Evolutionary conservation across 139 green algal species (phyloP), one percentile per base, ranked within the genome.

Genomic region (Axilococcus clingmanii): DNA sequence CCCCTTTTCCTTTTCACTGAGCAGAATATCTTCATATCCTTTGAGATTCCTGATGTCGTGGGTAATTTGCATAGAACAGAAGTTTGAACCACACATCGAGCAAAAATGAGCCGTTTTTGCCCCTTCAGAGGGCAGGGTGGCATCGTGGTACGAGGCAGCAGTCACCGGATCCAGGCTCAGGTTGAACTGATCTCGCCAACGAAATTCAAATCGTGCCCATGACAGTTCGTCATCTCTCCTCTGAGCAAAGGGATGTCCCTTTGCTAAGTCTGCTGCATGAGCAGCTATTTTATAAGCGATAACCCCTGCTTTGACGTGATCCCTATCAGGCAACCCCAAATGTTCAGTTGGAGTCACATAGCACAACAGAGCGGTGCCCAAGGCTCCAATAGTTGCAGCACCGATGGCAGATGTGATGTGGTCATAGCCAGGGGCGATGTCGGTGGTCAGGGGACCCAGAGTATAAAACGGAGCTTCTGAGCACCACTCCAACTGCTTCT

Each of bases 311-410:
- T 93, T 93, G 20, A 94, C 84, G 49, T 93, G 84, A 27, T 93
- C 83, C 5, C 82, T 63, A 66, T 94, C 67, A 16, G 89, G 89
- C 68, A 97, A 78, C 11, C 89, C 89, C 66, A 97, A 72, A 68
- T 97, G 89, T 84, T 97, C 89, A 80, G 97, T 97, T 12, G 89
- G 89, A 0, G 89, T 97, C 42, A 97, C 89, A 69, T 97, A 97
- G 72, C 89, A 97, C 56, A 97, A 76, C 68, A 97, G 75, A 1
- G 90, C 88, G 0, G 89, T 97, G 41, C 86, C 80, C 70, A 72
- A 55, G n/a, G 50, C 71, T 40, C 88, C 89, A 41, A 97, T 97
- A 57, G 75, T 95, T 22, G 89, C 89, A 3, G 89, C 89, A 2
- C 89, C 89, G 25, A 97, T 96, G 32, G 87, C 89, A 1, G 75